These are phyloP conservation scores for Pinus albicaulis DNA, from an alignment of 75 land plant species.

Conservation along the genomic window DNA sequence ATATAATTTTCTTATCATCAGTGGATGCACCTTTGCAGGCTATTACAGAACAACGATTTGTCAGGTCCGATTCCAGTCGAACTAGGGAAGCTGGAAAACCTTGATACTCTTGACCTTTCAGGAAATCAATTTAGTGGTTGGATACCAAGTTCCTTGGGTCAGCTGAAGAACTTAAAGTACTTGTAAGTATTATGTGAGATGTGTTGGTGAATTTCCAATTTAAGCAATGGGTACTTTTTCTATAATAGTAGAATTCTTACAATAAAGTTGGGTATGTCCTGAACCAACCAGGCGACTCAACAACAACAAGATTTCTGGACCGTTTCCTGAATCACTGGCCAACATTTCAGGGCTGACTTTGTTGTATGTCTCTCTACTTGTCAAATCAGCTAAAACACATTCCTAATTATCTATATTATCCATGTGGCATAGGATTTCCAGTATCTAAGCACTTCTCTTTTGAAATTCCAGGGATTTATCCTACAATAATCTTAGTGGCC, in stretches of 20 bases:
- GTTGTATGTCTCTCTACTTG: constrained; percentile 23
- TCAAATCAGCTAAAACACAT: background rate
- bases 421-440: no score
- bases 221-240: background rate
- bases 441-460: no score
- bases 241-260: constrained; percentile 11
- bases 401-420: no score
- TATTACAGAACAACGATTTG: constrained; percentile 40
- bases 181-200: constrained; percentile 33
- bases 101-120: constrained; percentile 36
- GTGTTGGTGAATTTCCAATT: background rate
- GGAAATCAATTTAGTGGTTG: constrained; percentile 44
- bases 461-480: constrained; percentile 59
- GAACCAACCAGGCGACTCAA: constrained; percentile 31
- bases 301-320: constrained; percentile 53
- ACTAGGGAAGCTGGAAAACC: constrained; percentile 32
- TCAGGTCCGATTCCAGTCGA: constrained; percentile 34
- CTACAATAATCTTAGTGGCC: constrained; percentile 59
- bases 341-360: constrained; percentile 29
- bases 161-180: constrained; percentile 44
- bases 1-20: constrained; percentile 41
- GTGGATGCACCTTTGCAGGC: constrained; percentile 37
- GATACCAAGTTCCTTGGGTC: constrained; percentile 46
- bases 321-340: constrained; percentile 36
- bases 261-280: background rate